A percentile compares a stretch with the other conserved stretches of the same genome.
Conservation (phyloP, 306 rosid species). For the Fragaria nilgerrensis region DNA sequence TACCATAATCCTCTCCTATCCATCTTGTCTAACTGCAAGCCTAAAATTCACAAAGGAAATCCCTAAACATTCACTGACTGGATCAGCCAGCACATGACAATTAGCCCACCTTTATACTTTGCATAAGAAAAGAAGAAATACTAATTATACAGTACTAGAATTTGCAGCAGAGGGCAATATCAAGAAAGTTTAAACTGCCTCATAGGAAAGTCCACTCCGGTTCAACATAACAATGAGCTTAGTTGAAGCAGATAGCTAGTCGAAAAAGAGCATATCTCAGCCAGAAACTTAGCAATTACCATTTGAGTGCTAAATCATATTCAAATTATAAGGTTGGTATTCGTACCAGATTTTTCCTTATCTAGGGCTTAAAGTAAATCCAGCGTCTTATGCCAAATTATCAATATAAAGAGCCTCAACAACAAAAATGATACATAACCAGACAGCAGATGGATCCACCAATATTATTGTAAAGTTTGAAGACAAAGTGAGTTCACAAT, state of each 20-base stretch:
- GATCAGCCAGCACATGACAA: background rate
- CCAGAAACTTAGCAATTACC: background rate
- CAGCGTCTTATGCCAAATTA: background rate
- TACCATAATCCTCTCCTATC: background rate
- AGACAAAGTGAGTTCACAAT: conserved; percentile 15
- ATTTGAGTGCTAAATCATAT: conserved; percentile 3
- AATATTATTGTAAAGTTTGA: conserved; percentile 10
- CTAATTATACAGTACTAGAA: background rate
- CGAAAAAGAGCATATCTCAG: background rate
- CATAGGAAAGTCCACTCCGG: background rate
- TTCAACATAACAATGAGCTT: background rate
- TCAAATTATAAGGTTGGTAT: background rate
- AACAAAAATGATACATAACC: background rate
- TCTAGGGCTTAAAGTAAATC: background rate
- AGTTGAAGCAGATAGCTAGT: conserved; percentile 1
- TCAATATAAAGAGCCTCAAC: background rate
- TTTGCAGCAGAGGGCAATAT: background rate
- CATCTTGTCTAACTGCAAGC: background rate
- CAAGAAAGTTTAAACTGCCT: background rate
- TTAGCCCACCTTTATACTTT: background rate
- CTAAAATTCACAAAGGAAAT: background rate
- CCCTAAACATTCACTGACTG: background rate
- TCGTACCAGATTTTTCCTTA: background rate
- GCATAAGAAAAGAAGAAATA: background rate
- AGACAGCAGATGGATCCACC: conserved; percentile 3